These are phyloP conservation scores for Claviceps sp. DNA, from an alignment of 2,329 filamentous ascomycete species.

Conservation along the genomic window DNA sequence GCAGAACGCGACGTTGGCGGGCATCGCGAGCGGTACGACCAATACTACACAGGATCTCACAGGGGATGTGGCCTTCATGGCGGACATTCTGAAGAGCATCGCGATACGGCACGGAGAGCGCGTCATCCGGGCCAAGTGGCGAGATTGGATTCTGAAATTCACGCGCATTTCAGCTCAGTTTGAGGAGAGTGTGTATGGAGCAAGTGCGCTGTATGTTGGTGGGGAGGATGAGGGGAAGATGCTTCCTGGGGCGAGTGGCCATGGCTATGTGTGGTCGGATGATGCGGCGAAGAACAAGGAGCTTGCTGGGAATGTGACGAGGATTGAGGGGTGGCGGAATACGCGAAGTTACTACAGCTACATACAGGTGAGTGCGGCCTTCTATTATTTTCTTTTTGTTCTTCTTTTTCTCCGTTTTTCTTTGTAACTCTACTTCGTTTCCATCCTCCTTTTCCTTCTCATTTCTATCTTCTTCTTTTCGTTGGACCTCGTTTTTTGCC, in stretches of 20 bases:
- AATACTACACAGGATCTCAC: constrained; percentile 52
- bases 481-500: not conserved
- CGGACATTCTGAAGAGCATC: constrained; percentile 71
- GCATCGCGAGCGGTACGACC: constrained; percentile 28
- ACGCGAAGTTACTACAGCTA: constrained; percentile 93
- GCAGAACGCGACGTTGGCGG: constrained; percentile 48
- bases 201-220: constrained; percentile 76
- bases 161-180: constrained; percentile 86
- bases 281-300: constrained; percentile 70
- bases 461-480: not conserved
- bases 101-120: constrained; percentile 76
- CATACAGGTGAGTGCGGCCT: constrained; percentile 51
- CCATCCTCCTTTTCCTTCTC: no score
- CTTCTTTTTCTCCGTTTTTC: no score
- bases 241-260: constrained; percentile 52
- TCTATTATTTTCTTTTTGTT: no score
- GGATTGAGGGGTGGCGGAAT: constrained; percentile 94
- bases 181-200: constrained; percentile 89
- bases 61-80: constrained; percentile 81
- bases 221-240: constrained; percentile 54
- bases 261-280: constrained; percentile 92
- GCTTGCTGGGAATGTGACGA: constrained; percentile 77
- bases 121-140: constrained; percentile 82
- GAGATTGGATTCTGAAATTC: constrained; percentile 89
- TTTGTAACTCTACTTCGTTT: no score